Evolutionary conservation across 169 alveolate species (phyloP), one percentile per base, ranked within the genome.

Genomic region (Neospora caninum): DNA sequence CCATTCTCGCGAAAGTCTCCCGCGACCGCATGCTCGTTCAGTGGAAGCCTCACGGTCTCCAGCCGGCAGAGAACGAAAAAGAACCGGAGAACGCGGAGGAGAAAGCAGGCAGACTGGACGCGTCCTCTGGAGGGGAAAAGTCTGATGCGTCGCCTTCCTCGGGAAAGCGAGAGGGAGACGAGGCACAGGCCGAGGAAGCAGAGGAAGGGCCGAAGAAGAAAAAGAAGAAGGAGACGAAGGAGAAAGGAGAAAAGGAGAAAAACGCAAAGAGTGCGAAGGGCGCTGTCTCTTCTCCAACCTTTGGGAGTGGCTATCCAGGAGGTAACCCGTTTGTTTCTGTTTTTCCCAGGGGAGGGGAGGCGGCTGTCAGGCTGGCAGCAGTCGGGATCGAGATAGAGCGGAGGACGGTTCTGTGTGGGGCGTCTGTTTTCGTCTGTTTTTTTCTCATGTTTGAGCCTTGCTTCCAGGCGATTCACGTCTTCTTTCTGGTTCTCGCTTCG

Each of bases 1-100:
- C 99, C 41, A 99, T 99, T 43, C 96, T 97, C 88, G 99, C 99
- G 39, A 99, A 99, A 96, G 99, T 99, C 45, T 97, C 99, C 64
- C 97, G 99, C 95, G 99, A 99, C 96, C 91, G 93, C 94, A 95
- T 94, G 97, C 97, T 96, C 64, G 94, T 94, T 88, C 91, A 80
- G 34, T 91, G 94, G 91, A 42, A 36, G 42, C 45, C 91, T 27
- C 84, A 49, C 39, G 18, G 78, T 2, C 36, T 42, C 41, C 13
- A 16, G 43, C 29, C 53, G 18, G 18, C 53, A 38, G 70, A 86
- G 39, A 20, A 43, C 78, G 91, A 53, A 31, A 16, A 10, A 49
- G 36, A 83, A 20, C 58, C 29, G 42, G 78, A 88, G 54, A 34
- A 45, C 22, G 41, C 22, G 10, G 38, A 0, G 54, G 45, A 67